phyloP scores from a whole-genome alignment of 2,329 filamentous ascomycete genomes.

The Septoria linicola region DNA sequence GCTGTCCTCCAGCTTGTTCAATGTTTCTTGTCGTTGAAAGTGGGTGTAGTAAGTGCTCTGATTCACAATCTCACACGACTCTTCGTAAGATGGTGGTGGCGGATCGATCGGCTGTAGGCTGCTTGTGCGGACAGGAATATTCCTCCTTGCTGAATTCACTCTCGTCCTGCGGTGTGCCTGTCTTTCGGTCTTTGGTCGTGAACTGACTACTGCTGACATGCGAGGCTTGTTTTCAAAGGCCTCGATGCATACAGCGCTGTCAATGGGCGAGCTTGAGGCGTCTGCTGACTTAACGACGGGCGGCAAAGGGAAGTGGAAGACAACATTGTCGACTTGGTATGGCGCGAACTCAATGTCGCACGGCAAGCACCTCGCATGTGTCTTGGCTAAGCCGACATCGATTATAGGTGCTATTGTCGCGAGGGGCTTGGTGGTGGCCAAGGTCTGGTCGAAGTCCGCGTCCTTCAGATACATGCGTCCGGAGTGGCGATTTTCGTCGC shows the following conservation, averaged over 20 bases:
- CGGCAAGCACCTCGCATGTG: constrained; percentile 15
- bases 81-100: constrained; percentile 4
- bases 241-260: not conserved
- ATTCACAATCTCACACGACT: not conserved
- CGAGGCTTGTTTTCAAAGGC: not conserved
- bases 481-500: too few species aligned
- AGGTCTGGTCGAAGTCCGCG: not conserved
- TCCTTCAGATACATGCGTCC: too few species aligned
- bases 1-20: constrained; percentile 5
- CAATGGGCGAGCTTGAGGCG: not conserved
- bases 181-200: not conserved
- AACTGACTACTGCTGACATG: not conserved
- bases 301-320: constrained; percentile 17
- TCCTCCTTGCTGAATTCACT: not conserved
- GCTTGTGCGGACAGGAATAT: not conserved
- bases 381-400: constrained; percentile 16
- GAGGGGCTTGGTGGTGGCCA: not conserved
- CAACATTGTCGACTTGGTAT: constrained; percentile 14
- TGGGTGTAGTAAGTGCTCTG: not conserved
- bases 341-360: constrained; percentile 14
- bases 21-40: not conserved
- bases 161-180: constrained; percentile 2
- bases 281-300: not conserved
- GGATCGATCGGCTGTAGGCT: not conserved
- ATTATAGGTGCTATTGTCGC: not conserved